Conservation (phyloP, 495 filamentous ascomycete species). For the Aspergillus campestris region DNA sequence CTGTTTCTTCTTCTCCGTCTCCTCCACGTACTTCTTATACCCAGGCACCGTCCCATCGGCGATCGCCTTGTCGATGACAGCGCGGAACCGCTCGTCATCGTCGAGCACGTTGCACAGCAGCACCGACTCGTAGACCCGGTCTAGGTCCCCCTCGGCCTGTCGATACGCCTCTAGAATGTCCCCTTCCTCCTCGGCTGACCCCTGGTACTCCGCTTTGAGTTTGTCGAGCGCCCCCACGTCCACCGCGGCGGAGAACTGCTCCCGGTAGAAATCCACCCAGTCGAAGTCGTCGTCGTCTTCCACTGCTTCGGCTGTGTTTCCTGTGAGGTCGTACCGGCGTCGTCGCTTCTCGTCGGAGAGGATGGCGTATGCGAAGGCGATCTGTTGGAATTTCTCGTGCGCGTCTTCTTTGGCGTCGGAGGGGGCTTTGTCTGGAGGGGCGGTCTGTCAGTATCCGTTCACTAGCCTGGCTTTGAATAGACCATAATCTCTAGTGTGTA, state of each 20-base stretch:
- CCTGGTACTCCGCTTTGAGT: slow-evolving; percentile 70
- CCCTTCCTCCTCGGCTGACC: slow-evolving; percentile 71
- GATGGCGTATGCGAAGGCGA: slow-evolving; percentile 90
- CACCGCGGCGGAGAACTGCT: slow-evolving; percentile 67
- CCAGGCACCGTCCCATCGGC: slow-evolving; percentile 51
- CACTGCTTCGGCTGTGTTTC: slow-evolving; percentile 72
- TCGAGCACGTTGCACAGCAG: slow-evolving; percentile 80
- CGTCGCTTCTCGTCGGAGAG: slow-evolving; percentile 73
- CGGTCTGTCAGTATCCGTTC: slow-evolving; percentile 2
- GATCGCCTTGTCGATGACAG: slow-evolving; percentile 77
- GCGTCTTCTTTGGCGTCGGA: slow-evolving; percentile 57
- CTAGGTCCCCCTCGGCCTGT: slow-evolving; percentile 61
- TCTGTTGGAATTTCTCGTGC: slow-evolving; percentile 71
- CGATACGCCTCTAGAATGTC: slow-evolving; percentile 72
- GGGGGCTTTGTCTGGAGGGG: slow-evolving; percentile 56
- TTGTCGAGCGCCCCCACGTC: slow-evolving; percentile 59
- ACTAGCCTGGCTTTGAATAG: background rate
- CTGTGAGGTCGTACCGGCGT: slow-evolving; percentile 78
- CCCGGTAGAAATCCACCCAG: slow-evolving; percentile 82
- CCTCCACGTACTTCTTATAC: slow-evolving; percentile 61
- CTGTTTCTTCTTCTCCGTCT: slow-evolving; percentile 56
- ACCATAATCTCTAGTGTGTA: background rate
- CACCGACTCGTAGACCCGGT: slow-evolving; percentile 64
- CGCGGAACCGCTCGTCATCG: slow-evolving; percentile 78
- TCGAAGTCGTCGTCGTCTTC: slow-evolving; percentile 72